Evolutionary conservation across 371 early-diverging fungal genomes (phyloP).

Genomic region (Mortierella sp.): DNA sequence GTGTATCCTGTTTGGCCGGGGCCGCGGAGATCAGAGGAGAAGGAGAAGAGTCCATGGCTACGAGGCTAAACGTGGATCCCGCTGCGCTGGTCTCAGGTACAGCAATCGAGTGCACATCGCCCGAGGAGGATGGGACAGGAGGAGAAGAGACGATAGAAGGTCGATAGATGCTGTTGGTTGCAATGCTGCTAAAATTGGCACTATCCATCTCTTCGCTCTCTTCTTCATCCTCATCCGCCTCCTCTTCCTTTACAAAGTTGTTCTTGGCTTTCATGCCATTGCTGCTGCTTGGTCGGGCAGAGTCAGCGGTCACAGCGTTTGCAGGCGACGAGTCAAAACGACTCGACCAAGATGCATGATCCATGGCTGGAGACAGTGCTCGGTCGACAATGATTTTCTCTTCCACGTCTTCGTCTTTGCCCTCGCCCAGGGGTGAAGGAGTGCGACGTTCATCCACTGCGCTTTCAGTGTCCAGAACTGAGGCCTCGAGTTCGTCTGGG

Average conservation of each 20-base stretch:
- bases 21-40: too few species aligned
- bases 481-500: constrained; percentile 3
- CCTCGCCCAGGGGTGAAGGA: background rate
- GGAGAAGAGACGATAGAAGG: too few species aligned
- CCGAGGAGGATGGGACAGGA: too few species aligned
- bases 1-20: too few species aligned
- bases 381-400: constrained; percentile 28
- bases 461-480: background rate
- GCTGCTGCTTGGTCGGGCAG: constrained; percentile 7
- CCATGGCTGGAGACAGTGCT: background rate
- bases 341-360: too few species aligned
- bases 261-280: constrained; percentile 12
- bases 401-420: constrained; percentile 22
- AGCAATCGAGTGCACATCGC: too few species aligned
- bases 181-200: too few species aligned
- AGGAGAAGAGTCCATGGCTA: too few species aligned
- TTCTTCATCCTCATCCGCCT: background rate
- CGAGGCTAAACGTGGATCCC: too few species aligned
- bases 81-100: too few species aligned
- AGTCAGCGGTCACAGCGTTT: background rate
- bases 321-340: background rate
- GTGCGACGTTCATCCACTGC: background rate
- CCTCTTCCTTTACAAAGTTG: background rate
- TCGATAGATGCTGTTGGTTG: too few species aligned
- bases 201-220: background rate